Conservation (phyloP, 2,329 filamentous ascomycete species). For the Fusarium longipes region DNA sequence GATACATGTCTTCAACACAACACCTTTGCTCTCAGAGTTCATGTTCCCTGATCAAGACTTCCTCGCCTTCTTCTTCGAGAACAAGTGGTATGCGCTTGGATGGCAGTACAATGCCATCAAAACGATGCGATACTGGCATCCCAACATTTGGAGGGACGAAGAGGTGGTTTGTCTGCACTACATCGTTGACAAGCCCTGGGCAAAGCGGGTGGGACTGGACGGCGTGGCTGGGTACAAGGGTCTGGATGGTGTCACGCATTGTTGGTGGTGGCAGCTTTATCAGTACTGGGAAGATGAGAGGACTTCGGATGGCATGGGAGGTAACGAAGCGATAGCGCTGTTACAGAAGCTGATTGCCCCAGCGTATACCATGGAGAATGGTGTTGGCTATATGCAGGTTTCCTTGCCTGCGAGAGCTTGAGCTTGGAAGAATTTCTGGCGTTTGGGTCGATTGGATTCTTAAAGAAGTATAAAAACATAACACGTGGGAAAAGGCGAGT, state of each 20-base stretch:
- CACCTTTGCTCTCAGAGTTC: conserved; percentile 22
- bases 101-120: conserved; percentile 43
- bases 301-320: not conserved
- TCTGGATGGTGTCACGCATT: conserved; percentile 31
- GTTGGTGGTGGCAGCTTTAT: conserved; percentile 41
- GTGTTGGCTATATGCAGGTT: not conserved
- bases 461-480: not conserved
- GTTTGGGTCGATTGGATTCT: not conserved
- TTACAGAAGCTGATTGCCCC: conserved; percentile 17
- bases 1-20: conserved; percentile 28
- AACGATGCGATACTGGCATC: conserved; percentile 42
- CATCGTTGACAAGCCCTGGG: conserved; percentile 41
- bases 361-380: not conserved
- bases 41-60: conserved; percentile 41
- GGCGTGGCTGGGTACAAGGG: conserved; percentile 34
- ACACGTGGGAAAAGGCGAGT: not conserved
- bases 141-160: conserved; percentile 38
- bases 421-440: not conserved
- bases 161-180: conserved; percentile 39
- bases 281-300: conserved; percentile 35
- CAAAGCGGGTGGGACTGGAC: conserved; percentile 24
- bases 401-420: conserved; percentile 12
- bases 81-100: conserved; percentile 36
- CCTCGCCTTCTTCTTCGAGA: conserved; percentile 30
- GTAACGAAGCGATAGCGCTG: conserved; percentile 15